These are phyloP conservation scores for Forsythia viridissima DNA, from an alignment of 257 asterid genomes.

Conservation along the genomic window DNA sequence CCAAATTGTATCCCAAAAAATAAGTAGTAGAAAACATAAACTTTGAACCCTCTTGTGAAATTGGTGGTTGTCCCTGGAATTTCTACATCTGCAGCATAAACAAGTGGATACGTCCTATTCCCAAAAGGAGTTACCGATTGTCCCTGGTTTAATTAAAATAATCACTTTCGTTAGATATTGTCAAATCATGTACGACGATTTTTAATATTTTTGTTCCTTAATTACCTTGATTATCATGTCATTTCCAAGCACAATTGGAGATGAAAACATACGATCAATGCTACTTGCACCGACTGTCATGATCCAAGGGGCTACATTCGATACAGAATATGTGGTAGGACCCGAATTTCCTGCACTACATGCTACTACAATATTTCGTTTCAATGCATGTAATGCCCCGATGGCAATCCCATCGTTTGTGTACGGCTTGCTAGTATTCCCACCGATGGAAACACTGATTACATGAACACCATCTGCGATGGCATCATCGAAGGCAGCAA, in stretches of 20 bases:
- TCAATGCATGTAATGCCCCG: conserved; percentile 41
- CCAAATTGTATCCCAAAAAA: neutral
- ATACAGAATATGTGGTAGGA: conserved; percentile 25
- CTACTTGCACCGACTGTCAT: conserved; percentile 49
- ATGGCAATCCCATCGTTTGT: conserved; percentile 23
- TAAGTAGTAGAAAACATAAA: too few species aligned
- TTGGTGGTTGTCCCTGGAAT: conserved; percentile 39
- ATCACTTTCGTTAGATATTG: neutral
- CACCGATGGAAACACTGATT: conserved; percentile 36
- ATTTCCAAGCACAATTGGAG: conserved; percentile 39
- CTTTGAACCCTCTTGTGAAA: conserved; percentile 30
- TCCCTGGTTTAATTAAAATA: conserved; percentile 36
- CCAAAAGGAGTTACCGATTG: conserved; percentile 40
- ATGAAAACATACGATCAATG: conserved; percentile 32
- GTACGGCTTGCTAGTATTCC: conserved; percentile 17
- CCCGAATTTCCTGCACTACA: conserved; percentile 49
- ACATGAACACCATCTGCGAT: conserved; percentile 47
- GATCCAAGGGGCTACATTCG: conserved; percentile 48
- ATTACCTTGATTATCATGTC: conserved; percentile 30
- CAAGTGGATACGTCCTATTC: conserved; percentile 34
- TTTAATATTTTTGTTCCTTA: neutral
- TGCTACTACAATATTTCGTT: conserved; percentile 31
- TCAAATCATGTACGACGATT: neutral
- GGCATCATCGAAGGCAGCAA: conserved; percentile 54
- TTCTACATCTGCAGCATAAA: conserved; percentile 44